Conservation (phyloP, 1,139 yeast genomes). For the Eremothecium sinecaudum region DNA sequence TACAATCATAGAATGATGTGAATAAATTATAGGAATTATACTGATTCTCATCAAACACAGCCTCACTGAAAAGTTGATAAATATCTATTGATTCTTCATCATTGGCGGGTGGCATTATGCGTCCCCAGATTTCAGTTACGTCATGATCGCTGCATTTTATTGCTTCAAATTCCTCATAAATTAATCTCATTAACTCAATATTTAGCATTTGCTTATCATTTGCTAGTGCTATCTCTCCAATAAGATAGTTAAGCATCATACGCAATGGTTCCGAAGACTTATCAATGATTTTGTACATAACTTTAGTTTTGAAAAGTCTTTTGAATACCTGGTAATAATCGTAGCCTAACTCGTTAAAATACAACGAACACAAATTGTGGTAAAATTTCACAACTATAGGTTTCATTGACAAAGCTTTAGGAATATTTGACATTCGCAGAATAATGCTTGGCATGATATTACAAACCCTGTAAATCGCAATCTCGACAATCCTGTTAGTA, state of each 20-base stretch:
- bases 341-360: slow-evolving; percentile 25
- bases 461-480: slow-evolving; percentile 20
- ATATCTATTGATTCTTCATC: neutral
- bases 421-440: slow-evolving; percentile 17
- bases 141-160: neutral
- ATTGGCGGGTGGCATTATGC: neutral
- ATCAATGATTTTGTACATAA: slow-evolving; percentile 19
- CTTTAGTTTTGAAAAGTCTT: slow-evolving; percentile 25
- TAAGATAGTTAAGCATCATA: slow-evolving; percentile 2
- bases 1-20: slow-evolving; percentile 22
- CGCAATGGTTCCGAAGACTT: neutral
- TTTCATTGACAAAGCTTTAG: slow-evolving; percentile 10
- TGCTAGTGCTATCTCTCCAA: neutral
- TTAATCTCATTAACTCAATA: neutral
- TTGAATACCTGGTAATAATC: slow-evolving; percentile 26
- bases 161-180: slow-evolving; percentile 1
- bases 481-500: slow-evolving; percentile 24
- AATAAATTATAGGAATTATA: slow-evolving; percentile 17
- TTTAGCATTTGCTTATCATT: neutral
- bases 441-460: slow-evolving; percentile 22
- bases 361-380: slow-evolving; percentile 21
- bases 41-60: slow-evolving; percentile 11
- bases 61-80: neutral
- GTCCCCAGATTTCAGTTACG: slow-evolving; percentile 1
- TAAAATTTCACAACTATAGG: slow-evolving; percentile 18